A percentile compares a stretch with the other conserved stretches of the same genome.
Conservation (phyloP, 805 yeast genomes). For the Nakazawaea ernobii region DNA sequence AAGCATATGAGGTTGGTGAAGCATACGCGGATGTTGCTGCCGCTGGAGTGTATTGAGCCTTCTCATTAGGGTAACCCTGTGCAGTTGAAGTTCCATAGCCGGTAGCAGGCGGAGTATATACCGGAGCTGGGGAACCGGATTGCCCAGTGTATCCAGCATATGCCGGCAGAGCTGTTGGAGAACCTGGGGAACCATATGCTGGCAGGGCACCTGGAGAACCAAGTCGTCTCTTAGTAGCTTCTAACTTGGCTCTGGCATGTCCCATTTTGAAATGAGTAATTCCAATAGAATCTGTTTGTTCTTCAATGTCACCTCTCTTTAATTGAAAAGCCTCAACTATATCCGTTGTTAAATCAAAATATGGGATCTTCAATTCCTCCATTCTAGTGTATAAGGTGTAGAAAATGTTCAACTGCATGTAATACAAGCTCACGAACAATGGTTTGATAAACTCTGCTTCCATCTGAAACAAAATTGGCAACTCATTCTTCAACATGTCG, state of each 20-base stretch:
- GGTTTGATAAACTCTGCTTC: conserved; percentile 94
- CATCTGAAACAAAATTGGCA: conserved; percentile 80
- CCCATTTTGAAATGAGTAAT: conserved; percentile 87
- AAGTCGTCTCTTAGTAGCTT: conserved; percentile 66
- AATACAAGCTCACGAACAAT: conserved; percentile 87
- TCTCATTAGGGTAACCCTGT: conserved; percentile 20
- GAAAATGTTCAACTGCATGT: conserved; percentile 95
- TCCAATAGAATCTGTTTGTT: conserved; percentile 83
- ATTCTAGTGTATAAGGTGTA: conserved; percentile 85
- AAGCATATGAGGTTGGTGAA: conserved; percentile 15
- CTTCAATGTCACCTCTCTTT: conserved; percentile 90
- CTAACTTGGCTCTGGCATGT: conserved; percentile 79
- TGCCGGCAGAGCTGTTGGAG: conserved; percentile 24
- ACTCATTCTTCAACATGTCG: conserved; percentile 85
- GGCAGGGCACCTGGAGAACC: conserved; percentile 37
- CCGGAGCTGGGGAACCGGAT: conserved; percentile 25
- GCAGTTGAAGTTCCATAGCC: conserved; percentile 19
- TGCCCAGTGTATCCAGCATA: conserved; percentile 19
- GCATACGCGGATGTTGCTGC: conserved; percentile 19
- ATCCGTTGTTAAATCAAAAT: conserved; percentile 82
- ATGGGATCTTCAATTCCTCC: conserved; percentile 96
- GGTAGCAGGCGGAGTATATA: conserved; percentile 29
- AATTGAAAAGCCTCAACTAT: conserved; percentile 70
- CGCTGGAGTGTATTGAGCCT: conserved; percentile 18
- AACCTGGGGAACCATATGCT: conserved; percentile 18